Conservation (phyloP, 2,329 filamentous ascomycete genomes). For the Bipolaris oryzae region DNA sequence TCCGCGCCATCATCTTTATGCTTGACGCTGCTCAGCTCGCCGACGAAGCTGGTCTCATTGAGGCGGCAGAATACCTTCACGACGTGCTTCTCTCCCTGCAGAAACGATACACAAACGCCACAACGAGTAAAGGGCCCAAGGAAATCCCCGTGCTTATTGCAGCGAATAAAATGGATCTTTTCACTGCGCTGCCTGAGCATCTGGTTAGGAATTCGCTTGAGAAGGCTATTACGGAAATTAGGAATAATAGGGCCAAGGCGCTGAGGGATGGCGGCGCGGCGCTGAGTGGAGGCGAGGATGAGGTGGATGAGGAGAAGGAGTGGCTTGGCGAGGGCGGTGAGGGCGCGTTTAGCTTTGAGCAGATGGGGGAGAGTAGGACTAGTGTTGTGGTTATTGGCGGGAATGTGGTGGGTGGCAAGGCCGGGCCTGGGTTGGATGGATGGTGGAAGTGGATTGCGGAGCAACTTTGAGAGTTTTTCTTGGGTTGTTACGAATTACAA, state of each 20-base stretch:
- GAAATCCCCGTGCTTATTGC: slow-evolving; percentile 79
- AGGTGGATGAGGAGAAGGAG: slow-evolving; percentile 70
- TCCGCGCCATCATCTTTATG: slow-evolving; percentile 81
- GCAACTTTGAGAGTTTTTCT: slow-evolving; percentile 69
- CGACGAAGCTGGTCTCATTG: slow-evolving; percentile 61
- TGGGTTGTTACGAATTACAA: too few relatives aligned
- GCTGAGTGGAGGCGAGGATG: slow-evolving; percentile 59
- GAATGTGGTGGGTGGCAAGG: slow-evolving; percentile 63
- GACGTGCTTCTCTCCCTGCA: slow-evolving; percentile 86
- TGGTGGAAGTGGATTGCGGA: slow-evolving; percentile 93
- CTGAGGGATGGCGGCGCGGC: slow-evolving; percentile 81
- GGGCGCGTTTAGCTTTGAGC: slow-evolving; percentile 76
- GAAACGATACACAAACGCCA: slow-evolving; percentile 66
- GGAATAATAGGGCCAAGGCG: slow-evolving; percentile 75
- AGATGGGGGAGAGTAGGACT: slow-evolving; percentile 83
- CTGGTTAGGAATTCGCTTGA: slow-evolving; percentile 79
- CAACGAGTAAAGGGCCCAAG: slow-evolving; percentile 62
- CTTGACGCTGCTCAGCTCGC: slow-evolving; percentile 74
- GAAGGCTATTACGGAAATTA: slow-evolving; percentile 78
- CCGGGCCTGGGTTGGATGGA: slow-evolving; percentile 73
- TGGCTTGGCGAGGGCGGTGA: slow-evolving; percentile 84
- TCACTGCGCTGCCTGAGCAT: slow-evolving; percentile 82
- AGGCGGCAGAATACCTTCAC: slow-evolving; percentile 84
- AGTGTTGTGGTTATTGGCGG: slow-evolving; percentile 79
- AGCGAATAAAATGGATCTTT: slow-evolving; percentile 94